Evolutionary conservation across 139 green algal species (phyloP).

Genomic region (Ettlia oleoabundans): DNA sequence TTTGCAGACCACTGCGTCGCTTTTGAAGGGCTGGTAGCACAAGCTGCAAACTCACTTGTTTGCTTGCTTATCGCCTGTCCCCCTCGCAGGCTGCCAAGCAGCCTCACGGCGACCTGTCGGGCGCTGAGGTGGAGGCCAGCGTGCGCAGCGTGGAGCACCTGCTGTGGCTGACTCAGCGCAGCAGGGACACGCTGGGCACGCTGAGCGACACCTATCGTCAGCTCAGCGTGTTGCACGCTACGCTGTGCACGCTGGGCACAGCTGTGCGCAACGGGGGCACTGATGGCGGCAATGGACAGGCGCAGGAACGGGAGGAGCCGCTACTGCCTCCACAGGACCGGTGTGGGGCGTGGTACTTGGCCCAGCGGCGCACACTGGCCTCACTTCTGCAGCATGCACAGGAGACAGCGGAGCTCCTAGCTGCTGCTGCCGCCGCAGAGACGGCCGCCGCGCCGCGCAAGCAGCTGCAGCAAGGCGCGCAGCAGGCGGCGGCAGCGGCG

Average conservation of each 20-base stretch:
- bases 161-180: constrained; percentile 71
- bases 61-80: no score
- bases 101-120: constrained; percentile 80
- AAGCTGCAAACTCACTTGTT: background rate
- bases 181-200: constrained; percentile 61
- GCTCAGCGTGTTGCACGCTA: background rate
- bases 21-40: background rate
- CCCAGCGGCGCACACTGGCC: constrained; percentile 39
- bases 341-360: background rate
- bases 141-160: constrained; percentile 73
- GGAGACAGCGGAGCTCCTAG: constrained; percentile 56
- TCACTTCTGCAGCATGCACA: constrained; percentile 27
- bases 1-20: background rate
- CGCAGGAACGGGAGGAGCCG: background rate
- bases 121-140: constrained; percentile 69
- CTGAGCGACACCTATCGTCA: background rate
- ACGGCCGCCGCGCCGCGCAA: constrained; percentile 1
- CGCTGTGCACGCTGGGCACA: constrained; percentile 10
- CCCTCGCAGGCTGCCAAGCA: constrained; percentile 53
- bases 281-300: background rate
- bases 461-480: constrained; percentile 19
- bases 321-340: background rate
- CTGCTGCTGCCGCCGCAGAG: constrained; percentile 36
- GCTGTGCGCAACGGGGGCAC: constrained; percentile 2
- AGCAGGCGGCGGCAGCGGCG: constrained; percentile 3